phyloP scores from a whole-genome alignment of 2,329 filamentous ascomycete genomes.

The Hypoxylon sp. region DNA sequence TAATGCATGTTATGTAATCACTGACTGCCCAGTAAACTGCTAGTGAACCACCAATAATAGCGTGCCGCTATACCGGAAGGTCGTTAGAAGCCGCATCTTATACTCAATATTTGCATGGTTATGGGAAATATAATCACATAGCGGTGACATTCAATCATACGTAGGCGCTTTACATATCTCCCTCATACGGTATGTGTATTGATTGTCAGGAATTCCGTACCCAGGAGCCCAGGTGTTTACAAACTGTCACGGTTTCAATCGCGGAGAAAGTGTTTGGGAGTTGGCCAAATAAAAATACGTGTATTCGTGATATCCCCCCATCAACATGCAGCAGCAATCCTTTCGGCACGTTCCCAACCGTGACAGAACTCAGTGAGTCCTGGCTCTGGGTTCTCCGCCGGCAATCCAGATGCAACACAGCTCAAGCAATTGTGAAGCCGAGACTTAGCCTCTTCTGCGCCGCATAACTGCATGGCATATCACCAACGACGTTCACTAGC shows the following conservation, averaged over 20 bases:
- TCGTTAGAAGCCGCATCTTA: slow-evolving; percentile 22
- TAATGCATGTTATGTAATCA: slow-evolving; percentile 21
- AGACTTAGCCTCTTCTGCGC: slow-evolving; percentile 18
- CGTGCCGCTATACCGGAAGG: slow-evolving; percentile 9
- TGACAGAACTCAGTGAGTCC: slow-evolving; percentile 9
- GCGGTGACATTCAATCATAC: slow-evolving; percentile 14
- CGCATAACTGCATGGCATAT: slow-evolving; percentile 29
- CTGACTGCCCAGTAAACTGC: slow-evolving; percentile 8
- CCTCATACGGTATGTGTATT: background rate
- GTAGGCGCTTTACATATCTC: background rate
- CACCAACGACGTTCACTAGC: slow-evolving; percentile 10
- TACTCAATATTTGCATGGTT: slow-evolving; percentile 9
- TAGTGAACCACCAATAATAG: slow-evolving; percentile 3
- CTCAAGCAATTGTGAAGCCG: slow-evolving; percentile 12
- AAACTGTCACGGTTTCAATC: slow-evolving; percentile 1
- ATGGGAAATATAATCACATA: slow-evolving; percentile 3
- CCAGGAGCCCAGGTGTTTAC: slow-evolving; percentile 5
- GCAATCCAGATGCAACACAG: slow-evolving; percentile 16
- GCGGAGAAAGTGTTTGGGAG: background rate
- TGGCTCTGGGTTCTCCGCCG: slow-evolving; percentile 7
- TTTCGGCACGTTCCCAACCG: background rate
- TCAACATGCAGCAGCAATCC: slow-evolving; percentile 21
- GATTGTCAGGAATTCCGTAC: slow-evolving; percentile 3
- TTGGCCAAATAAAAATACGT: slow-evolving; percentile 6
- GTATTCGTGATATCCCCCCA: background rate